phyloP scores from a whole-genome alignment of 2,329 filamentous ascomycete species.

The Cladosporium velox region DNA sequence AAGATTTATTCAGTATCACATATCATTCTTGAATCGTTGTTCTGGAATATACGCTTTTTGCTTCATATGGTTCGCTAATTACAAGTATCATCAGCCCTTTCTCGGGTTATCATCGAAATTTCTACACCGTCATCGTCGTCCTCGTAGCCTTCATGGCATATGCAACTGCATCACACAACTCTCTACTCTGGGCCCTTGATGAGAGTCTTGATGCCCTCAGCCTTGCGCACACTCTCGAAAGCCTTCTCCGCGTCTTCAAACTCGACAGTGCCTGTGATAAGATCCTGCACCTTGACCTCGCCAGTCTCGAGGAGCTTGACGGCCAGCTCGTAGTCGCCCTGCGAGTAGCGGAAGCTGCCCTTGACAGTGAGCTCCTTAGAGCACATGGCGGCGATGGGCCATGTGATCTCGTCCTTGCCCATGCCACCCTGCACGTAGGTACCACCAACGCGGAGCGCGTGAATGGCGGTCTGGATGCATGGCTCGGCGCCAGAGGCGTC shows the following conservation, averaged over 20 bases:
- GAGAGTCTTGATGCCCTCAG: constrained; percentile 72
- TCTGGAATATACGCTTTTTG: background rate
- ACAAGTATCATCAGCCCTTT: background rate
- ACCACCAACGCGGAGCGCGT: constrained; percentile 50
- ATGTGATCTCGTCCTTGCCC: constrained; percentile 83
- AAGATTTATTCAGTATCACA: too few species aligned
- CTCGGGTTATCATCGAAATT: background rate
- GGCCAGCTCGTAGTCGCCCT: constrained; percentile 83
- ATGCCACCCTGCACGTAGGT: constrained; percentile 79
- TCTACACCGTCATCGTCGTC: constrained; percentile 1
- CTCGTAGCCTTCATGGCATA: background rate
- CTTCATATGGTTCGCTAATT: constrained; percentile 2
- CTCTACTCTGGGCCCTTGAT: constrained; percentile 42
- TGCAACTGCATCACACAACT: background rate
- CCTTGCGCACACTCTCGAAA: constrained; percentile 82
- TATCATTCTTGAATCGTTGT: background rate
- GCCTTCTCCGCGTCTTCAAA: constrained; percentile 84
- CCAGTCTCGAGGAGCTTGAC: constrained; percentile 73
- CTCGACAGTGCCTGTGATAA: constrained; percentile 75
- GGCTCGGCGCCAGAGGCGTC: constrained; percentile 52
- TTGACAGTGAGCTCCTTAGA: constrained; percentile 84
- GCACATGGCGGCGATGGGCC: constrained; percentile 89
- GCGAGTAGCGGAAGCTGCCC: constrained; percentile 86
- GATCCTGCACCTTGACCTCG: constrained; percentile 71
- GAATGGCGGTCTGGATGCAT: constrained; percentile 52